Percentiles rank a stretch among this genome's conserved stretches.
phyloP scores from a whole-genome alignment of 2,329 filamentous ascomycete species.

The Penicillium carneum region DNA sequence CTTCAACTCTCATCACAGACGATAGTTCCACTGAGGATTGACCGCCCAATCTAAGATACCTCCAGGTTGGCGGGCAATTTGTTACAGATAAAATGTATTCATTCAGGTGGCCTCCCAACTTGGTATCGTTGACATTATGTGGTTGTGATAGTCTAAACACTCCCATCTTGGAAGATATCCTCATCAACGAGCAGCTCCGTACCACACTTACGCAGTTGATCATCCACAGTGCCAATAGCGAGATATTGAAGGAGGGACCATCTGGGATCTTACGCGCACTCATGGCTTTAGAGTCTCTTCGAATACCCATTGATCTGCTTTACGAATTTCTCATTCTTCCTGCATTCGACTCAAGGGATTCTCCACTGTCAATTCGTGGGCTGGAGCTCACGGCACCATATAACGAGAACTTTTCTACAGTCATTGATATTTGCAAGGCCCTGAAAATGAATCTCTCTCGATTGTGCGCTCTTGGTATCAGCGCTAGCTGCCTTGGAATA shows the following conservation, averaged over 20 bases:
- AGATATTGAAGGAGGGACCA: not conserved
- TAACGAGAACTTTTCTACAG: not conserved
- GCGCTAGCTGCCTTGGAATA: not conserved
- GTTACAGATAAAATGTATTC: constrained; percentile 4
- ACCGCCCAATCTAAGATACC: constrained; percentile 11
- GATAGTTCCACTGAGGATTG: constrained; percentile 15
- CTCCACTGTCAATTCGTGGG: constrained; percentile 4
- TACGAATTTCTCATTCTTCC: constrained; percentile 2
- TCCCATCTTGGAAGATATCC: not conserved
- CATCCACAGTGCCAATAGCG: not conserved
- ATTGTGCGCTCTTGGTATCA: constrained; percentile 15
- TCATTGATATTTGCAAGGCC: not conserved
- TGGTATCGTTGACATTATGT: not conserved
- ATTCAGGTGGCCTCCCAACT: constrained; percentile 21
- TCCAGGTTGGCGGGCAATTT: constrained; percentile 18
- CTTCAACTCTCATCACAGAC: constrained; percentile 16
- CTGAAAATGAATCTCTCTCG: constrained; percentile 2
- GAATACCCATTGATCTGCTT: constrained; percentile 14
- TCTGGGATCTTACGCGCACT: not conserved
- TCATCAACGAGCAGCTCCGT: constrained; percentile 17
- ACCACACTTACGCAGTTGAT: not conserved
- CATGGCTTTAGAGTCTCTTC: not conserved
- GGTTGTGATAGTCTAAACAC: constrained; percentile 1
- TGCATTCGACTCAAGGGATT: not conserved
- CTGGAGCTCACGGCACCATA: constrained; percentile 4